phyloP scores from a whole-genome alignment of 495 filamentous ascomycete genomes.

The Trichoderma reesei region DNA sequence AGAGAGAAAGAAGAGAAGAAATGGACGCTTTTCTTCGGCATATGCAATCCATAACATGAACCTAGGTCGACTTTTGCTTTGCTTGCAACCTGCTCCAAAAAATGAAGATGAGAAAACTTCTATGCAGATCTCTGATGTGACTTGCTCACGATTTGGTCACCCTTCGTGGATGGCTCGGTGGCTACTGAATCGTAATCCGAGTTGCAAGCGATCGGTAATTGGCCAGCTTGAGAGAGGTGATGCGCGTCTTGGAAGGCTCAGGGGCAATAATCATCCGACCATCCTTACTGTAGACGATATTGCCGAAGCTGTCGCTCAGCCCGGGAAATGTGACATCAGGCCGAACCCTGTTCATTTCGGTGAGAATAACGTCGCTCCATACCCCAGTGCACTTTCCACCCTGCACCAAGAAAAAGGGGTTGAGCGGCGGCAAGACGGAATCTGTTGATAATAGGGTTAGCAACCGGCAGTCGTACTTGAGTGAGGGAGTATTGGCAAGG shows the following conservation, averaged over 20 bases:
- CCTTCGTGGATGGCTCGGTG: not conserved
- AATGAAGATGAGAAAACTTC: not conserved
- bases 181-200: slow-evolving; percentile 28
- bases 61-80: not conserved
- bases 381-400: slow-evolving; percentile 51
- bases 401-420: slow-evolving; percentile 55
- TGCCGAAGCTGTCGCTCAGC: slow-evolving; percentile 45
- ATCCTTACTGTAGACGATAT: slow-evolving; percentile 41
- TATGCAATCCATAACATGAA: not conserved
- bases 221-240: slow-evolving; percentile 36
- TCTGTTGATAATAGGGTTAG: slow-evolving; percentile 22
- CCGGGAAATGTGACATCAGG: slow-evolving; percentile 48
- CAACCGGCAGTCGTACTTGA: too few species aligned
- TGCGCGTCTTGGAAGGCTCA: slow-evolving; percentile 35
- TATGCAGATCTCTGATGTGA: not conserved
- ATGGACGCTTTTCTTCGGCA: not conserved
- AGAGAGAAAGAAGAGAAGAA: not conserved
- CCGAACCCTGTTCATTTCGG: slow-evolving; percentile 41
- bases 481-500: too few species aligned
- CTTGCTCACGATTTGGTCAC: not conserved
- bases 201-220: slow-evolving; percentile 37
- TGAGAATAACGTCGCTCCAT: slow-evolving; percentile 57
- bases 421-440: slow-evolving; percentile 46
- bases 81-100: not conserved
- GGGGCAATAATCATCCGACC: slow-evolving; percentile 38